phyloP scores from a whole-genome alignment of 176 grass and related monocot genomes.

The barley (Hordeum vulgare) region MorexV3_pseudomolecules_assembly NC_058522.1:387091705-387092204 shows the following conservation, averaged over 20 bases:
- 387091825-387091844: not conserved
- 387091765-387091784: not conserved
- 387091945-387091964: not conserved
- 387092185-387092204: not conserved
- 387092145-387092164: conserved; percentile 9
- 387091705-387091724: not conserved
- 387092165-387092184: not conserved
- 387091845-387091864: not conserved
- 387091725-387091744: not conserved
- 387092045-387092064: conserved; percentile 94
- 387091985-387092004: conserved; percentile 12
- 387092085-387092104: conserved; percentile 87
- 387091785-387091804: not conserved
- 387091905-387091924: not conserved
- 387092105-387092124: conserved; percentile 79
- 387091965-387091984: not conserved
- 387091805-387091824: not conserved
- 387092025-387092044: not conserved
- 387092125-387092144: conserved; percentile 62
- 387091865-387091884: not conserved
- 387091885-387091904: not conserved
- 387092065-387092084: conserved; percentile 96
- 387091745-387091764: not conserved
- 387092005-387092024: not conserved
- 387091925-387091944: not conserved